Percentiles rank a stretch among this genome's conserved stretches.
These are phyloP conservation scores for Sisymbrium altissimum DNA, from an alignment of 345 rosid species.

Conservation along the genomic window DNA sequence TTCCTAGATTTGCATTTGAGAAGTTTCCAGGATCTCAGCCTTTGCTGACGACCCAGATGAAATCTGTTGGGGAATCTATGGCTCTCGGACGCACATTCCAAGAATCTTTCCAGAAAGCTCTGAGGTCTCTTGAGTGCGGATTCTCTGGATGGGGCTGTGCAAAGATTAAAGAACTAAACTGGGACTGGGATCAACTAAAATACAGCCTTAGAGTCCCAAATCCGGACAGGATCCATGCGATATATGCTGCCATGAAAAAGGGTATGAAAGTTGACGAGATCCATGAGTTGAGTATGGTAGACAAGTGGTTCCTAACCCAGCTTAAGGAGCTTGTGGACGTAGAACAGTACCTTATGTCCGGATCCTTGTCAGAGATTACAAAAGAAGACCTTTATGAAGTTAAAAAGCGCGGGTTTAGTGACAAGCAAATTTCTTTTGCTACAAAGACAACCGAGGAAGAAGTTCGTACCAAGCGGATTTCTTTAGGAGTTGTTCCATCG, in stretches of 20 bases:
- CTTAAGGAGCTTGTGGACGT: conserved; percentile 81
- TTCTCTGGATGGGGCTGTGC: conserved; percentile 95
- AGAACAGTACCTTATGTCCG: conserved; percentile 76
- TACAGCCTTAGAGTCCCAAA: conserved; percentile 87
- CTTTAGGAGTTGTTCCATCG: conserved; percentile 74
- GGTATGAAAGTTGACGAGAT: conserved; percentile 91
- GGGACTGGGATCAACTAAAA: conserved; percentile 92
- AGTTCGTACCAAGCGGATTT: conserved; percentile 60
- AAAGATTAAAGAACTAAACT: conserved; percentile 61
- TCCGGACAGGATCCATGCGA: conserved; percentile 77
- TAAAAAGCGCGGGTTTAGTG: conserved; percentile 86
- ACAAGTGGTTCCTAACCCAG: conserved; percentile 95
- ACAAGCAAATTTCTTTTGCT: conserved; percentile 91
- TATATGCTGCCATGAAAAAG: conserved; percentile 96
- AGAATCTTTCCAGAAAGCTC: conserved; percentile 95
- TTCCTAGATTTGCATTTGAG: conserved; percentile 95
- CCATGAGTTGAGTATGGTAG: conserved; percentile 73
- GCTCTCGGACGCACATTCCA: conserved; percentile 92
- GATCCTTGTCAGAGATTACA: conserved; percentile 54
- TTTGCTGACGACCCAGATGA: conserved; percentile 88
- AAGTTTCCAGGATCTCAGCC: conserved; percentile 98
- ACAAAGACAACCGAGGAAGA: conserved; percentile 84
- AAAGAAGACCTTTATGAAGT: conserved; percentile 81
- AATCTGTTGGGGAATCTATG: conserved; percentile 97
- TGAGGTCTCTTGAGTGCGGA: conserved; percentile 81